These are phyloP conservation scores for Vitis amurensis DNA, from an alignment of 164 flowering plant species.

Conservation along the genomic window DNA sequence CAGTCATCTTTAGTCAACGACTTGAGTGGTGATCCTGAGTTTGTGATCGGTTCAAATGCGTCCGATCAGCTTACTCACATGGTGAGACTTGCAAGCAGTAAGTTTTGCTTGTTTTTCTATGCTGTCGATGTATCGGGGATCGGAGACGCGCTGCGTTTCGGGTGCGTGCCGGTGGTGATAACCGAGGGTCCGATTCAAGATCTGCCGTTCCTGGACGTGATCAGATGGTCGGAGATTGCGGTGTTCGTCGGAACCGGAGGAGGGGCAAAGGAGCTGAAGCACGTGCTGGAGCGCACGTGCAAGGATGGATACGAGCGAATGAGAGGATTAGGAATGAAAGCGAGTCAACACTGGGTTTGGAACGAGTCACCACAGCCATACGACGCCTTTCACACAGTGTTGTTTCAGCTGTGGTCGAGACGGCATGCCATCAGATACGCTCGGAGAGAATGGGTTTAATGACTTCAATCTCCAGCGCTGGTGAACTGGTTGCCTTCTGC, in stretches of 20 bases:
- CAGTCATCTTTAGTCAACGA: constrained; percentile 25
- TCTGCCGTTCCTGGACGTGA: constrained; percentile 66
- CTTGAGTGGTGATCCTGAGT: constrained; percentile 34
- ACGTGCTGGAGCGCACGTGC: constrained; percentile 26
- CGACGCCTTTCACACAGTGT: constrained; percentile 64
- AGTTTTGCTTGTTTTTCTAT: constrained; percentile 63
- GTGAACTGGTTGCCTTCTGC: too few relatives aligned
- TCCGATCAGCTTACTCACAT: constrained; percentile 20
- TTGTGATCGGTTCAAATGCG: constrained; percentile 46
- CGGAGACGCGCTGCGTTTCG: constrained; percentile 52
- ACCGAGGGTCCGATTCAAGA: constrained; percentile 67
- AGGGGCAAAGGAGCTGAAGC: constrained; percentile 37
- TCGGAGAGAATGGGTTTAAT: constrained; percentile 23
- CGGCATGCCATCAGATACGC: constrained; percentile 69
- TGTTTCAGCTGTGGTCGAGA: constrained; percentile 80
- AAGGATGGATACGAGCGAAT: constrained; percentile 36
- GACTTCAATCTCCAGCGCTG: neutral
- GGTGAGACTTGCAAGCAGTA: constrained; percentile 29
- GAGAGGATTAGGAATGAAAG: constrained; percentile 44
- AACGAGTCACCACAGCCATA: constrained; percentile 42
- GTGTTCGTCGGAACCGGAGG: constrained; percentile 37
- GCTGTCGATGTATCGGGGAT: constrained; percentile 37
- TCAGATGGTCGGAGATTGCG: constrained; percentile 69
- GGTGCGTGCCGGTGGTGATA: constrained; percentile 80
- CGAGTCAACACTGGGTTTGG: constrained; percentile 66